Percentiles rank a stretch among this genome's conserved stretches.
Evolutionary conservation across 768 basidiomycete genomes (phyloP).

Genomic region (Lactarius psammicola): DNA sequence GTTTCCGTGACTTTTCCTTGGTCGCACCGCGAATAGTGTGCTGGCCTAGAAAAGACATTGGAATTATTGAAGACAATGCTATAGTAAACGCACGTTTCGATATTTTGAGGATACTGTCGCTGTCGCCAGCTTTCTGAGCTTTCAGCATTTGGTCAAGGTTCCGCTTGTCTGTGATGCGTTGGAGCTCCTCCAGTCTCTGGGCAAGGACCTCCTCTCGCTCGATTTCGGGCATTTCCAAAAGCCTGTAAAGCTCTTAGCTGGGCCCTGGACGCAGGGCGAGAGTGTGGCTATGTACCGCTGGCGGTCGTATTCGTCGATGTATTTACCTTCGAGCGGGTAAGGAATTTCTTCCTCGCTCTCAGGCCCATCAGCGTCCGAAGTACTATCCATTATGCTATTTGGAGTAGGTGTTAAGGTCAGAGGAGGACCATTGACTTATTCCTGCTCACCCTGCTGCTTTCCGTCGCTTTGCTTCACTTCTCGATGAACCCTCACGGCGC

Average conservation of each 20-base stretch:
- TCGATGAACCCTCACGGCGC: slow-evolving; percentile 49
- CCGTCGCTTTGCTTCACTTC: slow-evolving; percentile 57
- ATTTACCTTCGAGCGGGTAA: slow-evolving; percentile 92
- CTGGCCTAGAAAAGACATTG: slow-evolving; percentile 51
- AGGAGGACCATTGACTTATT: not conserved
- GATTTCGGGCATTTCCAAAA: slow-evolving; percentile 79
- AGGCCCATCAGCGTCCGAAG: slow-evolving; percentile 50
- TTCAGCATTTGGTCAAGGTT: slow-evolving; percentile 73
- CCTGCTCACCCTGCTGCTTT: slow-evolving; percentile 66
- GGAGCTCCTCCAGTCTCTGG: slow-evolving; percentile 75
- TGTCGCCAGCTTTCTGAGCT: slow-evolving; percentile 53
- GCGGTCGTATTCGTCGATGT: slow-evolving; percentile 79
- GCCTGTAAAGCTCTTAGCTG: slow-evolving; percentile 42
- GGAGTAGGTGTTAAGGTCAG: slow-evolving; percentile 2
- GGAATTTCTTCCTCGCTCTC: slow-evolving; percentile 73
- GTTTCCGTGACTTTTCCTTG: slow-evolving; percentile 74
- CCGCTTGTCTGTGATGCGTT: slow-evolving; percentile 66
- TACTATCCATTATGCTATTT: slow-evolving; percentile 32
- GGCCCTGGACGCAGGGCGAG: slow-evolving; percentile 29
- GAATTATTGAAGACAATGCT: not conserved
- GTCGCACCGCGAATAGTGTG: slow-evolving; percentile 70
- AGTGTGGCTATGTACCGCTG: slow-evolving; percentile 51
- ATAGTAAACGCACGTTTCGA: slow-evolving; percentile 62
- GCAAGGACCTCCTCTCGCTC: slow-evolving; percentile 87
- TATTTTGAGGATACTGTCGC: slow-evolving; percentile 64